Percentiles rank a stretch among this genome's conserved stretches.
These are phyloP conservation scores for Colletotrichum graminicola DNA, from an alignment of 2,329 filamentous ascomycete species.

Conservation along the genomic window DNA sequence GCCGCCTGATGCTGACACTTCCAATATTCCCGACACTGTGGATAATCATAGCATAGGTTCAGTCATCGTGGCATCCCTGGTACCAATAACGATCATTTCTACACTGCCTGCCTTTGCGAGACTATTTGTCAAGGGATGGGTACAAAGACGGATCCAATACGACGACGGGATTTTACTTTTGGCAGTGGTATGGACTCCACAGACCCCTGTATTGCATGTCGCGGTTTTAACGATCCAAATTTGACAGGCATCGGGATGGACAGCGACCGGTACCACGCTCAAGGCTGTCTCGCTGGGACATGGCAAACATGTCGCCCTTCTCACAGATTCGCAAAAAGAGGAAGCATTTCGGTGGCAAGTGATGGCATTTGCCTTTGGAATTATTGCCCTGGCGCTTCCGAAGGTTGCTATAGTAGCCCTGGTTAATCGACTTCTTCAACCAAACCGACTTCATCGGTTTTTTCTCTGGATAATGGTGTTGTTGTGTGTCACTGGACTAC, in stretches of 20 bases:
- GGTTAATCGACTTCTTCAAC: constrained; percentile 54
- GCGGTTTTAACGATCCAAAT: neutral
- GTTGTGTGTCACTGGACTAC: constrained; percentile 48
- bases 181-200: constrained; percentile 3
- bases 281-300: constrained; percentile 53
- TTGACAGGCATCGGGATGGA: constrained; percentile 27
- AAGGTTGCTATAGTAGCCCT: constrained; percentile 57
- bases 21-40: neutral
- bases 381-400: constrained; percentile 55
- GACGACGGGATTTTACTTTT: constrained; percentile 31
- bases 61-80: constrained; percentile 23
- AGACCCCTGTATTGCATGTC: neutral
- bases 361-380: constrained; percentile 53
- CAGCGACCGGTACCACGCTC: constrained; percentile 23
- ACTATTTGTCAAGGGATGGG: constrained; percentile 30
- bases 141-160: constrained; percentile 28
- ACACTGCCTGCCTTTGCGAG: constrained; percentile 29
- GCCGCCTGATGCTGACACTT: constrained; percentile 1
- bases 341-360: constrained; percentile 51
- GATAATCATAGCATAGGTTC: constrained; percentile 20
- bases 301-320: constrained; percentile 53
- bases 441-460: constrained; percentile 48
- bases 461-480: constrained; percentile 54
- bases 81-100: constrained; percentile 27
- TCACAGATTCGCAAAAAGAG: constrained; percentile 48